Conservation (phyloP, 2,329 filamentous ascomycete species). For the Fusarium mundagurra region DNA sequence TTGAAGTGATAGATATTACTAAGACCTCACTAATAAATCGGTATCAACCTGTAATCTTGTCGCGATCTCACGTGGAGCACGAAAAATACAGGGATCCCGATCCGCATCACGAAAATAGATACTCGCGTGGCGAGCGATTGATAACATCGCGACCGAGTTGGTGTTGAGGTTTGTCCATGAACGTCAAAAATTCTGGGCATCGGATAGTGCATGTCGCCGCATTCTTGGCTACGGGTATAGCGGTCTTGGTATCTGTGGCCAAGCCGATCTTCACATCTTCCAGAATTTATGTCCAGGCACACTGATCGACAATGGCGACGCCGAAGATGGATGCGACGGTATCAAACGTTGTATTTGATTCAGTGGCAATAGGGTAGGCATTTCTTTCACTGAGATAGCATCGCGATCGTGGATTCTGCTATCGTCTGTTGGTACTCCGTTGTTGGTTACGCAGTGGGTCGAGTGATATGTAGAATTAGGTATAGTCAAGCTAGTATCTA, state of each 20-base stretch:
- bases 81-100: neutral
- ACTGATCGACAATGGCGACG: slow-evolving; percentile 3
- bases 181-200: neutral
- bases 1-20: neutral
- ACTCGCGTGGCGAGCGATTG: slow-evolving; percentile 7
- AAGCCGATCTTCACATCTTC: neutral
- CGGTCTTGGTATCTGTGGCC: neutral
- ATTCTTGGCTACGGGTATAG: neutral
- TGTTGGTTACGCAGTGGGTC: neutral
- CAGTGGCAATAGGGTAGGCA: neutral
- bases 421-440: neutral
- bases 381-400: neutral
- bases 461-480: neutral
- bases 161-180: neutral
- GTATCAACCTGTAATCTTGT: neutral
- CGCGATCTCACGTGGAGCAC: neutral
- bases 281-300: neutral
- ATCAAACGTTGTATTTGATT: neutral
- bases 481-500: neutral
- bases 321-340: neutral
- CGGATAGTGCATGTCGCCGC: neutral
- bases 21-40: neutral
- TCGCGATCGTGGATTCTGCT: neutral
- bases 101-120: neutral
- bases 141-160: neutral